Conservation (phyloP, 2,329 filamentous ascomycete species). For the Cadophora sp. region DNA sequence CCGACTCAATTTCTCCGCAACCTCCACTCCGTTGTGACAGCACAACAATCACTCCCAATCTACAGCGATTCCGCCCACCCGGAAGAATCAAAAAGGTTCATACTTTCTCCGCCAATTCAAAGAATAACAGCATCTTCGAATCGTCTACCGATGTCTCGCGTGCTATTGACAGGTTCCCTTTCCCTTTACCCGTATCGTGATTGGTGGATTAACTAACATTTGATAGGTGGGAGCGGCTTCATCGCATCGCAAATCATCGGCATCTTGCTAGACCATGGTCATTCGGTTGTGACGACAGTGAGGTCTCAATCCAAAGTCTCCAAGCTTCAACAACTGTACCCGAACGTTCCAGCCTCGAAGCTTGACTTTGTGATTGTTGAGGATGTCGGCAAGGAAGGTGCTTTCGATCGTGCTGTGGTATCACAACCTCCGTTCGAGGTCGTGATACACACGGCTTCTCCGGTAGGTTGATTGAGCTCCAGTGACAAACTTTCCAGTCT, state of each 20-base stretch:
- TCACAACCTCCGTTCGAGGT: slow-evolving; percentile 64
- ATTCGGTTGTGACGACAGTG: slow-evolving; percentile 51
- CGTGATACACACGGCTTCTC: slow-evolving; percentile 72
- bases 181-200: background rate
- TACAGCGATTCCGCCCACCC: background rate
- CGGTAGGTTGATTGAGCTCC: slow-evolving; percentile 37
- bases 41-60: background rate
- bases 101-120: background rate
- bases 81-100: background rate
- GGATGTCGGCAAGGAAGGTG: slow-evolving; percentile 71
- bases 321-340: slow-evolving; percentile 47
- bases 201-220: slow-evolving; percentile 26
- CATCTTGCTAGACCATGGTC: slow-evolving; percentile 44
- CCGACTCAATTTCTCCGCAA: background rate
- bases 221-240: slow-evolving; percentile 52
- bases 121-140: background rate
- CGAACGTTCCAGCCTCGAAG: slow-evolving; percentile 25
- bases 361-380: slow-evolving; percentile 63
- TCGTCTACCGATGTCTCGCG: slow-evolving; percentile 1
- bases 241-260: slow-evolving; percentile 58
- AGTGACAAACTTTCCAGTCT: background rate
- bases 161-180: slow-evolving; percentile 5
- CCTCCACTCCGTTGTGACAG: background rate
- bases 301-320: slow-evolving; percentile 53
- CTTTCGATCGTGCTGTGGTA: slow-evolving; percentile 62